Conservation (phyloP, 2,329 filamentous ascomycete genomes). For the Stemphylium beticola region DNA sequence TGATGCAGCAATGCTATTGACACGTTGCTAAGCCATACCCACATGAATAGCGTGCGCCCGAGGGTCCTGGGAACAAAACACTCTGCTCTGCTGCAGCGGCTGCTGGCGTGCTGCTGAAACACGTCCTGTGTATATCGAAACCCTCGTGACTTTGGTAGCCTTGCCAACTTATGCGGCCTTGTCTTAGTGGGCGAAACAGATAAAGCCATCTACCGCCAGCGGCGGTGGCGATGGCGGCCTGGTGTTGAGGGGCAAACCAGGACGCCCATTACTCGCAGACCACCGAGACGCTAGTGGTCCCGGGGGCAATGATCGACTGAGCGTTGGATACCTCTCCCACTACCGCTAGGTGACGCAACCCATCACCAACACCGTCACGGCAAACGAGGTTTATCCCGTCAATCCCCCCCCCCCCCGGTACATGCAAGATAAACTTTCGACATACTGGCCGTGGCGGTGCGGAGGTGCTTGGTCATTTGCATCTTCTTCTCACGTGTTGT, state of each 20-base stretch:
- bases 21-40: slow-evolving; percentile 7
- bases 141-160: slow-evolving; percentile 11
- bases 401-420: no score
- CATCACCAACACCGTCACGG: neutral
- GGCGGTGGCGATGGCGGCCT: slow-evolving; percentile 34
- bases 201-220: slow-evolving; percentile 25
- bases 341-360: neutral
- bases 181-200: slow-evolving; percentile 25
- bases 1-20: slow-evolving; percentile 6
- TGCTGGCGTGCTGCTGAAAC: slow-evolving; percentile 7
- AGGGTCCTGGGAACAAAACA: neutral
- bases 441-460: no score
- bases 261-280: slow-evolving; percentile 9
- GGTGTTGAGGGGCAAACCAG: slow-evolving; percentile 38
- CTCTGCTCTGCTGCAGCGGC: neutral
- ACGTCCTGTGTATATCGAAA: slow-evolving; percentile 4
- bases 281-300: neutral
- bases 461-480: no score
- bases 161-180: slow-evolving; percentile 25
- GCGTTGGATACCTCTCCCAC: neutral
- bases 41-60: slow-evolving; percentile 1
- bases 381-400: no score
- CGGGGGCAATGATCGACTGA: neutral
- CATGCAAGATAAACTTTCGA: no score
- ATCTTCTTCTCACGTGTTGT: neutral